Percentiles rank a stretch among this genome's conserved stretches.
These are phyloP conservation scores for Cyberlindnera amylophila DNA, from an alignment of 805 yeast genomes.

Conservation along the genomic window DNA sequence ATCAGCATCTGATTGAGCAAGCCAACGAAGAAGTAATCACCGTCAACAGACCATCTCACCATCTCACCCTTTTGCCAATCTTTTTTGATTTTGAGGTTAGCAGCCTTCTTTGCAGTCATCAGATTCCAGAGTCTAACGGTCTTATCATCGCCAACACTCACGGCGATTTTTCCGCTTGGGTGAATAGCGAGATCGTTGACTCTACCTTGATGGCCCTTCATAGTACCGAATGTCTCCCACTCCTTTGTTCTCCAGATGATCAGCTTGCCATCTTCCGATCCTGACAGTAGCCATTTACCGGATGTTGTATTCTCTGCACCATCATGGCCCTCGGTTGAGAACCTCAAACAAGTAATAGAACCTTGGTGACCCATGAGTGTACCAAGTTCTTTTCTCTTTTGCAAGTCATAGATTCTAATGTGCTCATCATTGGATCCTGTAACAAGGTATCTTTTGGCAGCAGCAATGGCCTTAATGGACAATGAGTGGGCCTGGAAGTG, in stretches of 20 bases:
- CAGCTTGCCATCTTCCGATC: conserved; percentile 86
- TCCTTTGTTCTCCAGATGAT: conserved; percentile 94
- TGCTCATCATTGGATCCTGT: conserved; percentile 96
- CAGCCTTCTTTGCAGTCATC: conserved; percentile 95
- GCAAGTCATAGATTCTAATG: conserved; percentile 89
- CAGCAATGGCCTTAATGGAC: conserved; percentile 80
- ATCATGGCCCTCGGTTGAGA: conserved; percentile 49
- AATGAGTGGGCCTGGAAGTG: conserved; percentile 94
- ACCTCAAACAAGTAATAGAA: conserved; percentile 71
- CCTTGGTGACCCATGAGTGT: conserved; percentile 87
- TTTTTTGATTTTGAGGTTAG: conserved; percentile 65
- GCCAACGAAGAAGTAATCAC: conserved; percentile 76
- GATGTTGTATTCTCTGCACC: conserved; percentile 28
- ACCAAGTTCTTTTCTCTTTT: conserved; percentile 90
- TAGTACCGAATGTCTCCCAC: conserved; percentile 87
- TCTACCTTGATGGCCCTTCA: conserved; percentile 86
- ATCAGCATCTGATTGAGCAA: conserved; percentile 60
- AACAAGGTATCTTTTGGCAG: conserved; percentile 79
- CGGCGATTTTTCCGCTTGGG: conserved; percentile 84
- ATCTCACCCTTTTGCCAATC: conserved; percentile 64
- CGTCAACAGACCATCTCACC: conserved; percentile 64
- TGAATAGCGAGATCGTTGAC: conserved; percentile 86
- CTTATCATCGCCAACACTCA: conserved; percentile 82
- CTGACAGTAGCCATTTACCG: conserved; percentile 90
- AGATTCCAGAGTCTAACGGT: conserved; percentile 90